Conservation (phyloP, 2,329 filamentous ascomycete species). For the Phoma sp. region DNA sequence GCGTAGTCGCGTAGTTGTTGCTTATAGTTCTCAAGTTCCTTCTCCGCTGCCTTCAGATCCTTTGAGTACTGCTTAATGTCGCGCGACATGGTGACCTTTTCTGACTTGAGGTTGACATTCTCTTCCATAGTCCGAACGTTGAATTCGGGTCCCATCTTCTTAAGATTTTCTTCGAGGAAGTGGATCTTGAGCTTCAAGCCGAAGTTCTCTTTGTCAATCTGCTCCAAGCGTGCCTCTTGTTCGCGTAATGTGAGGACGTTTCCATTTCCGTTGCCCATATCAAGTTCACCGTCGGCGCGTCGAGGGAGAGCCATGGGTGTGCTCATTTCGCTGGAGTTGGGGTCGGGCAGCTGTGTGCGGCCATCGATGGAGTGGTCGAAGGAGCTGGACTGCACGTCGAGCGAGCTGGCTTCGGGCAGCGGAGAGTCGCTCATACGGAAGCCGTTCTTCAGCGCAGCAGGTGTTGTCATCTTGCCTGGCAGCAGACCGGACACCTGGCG, state of each 20-base stretch:
- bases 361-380: conserved; percentile 63
- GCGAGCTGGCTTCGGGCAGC: conserved; percentile 76
- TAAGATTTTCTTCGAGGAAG: conserved; percentile 88
- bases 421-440: conserved; percentile 75
- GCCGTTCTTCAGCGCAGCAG: conserved; percentile 66
- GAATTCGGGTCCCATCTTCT: conserved; percentile 86
- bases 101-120: conserved; percentile 94
- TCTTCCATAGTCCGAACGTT: conserved; percentile 89
- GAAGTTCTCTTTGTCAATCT: conserved; percentile 94
- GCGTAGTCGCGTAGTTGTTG: conserved; percentile 82
- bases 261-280: conserved; percentile 75
- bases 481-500: conserved; percentile 47
- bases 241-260: conserved; percentile 92
- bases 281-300: conserved; percentile 67
- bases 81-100: conserved; percentile 85
- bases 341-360: conserved; percentile 76
- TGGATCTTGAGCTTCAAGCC: conserved; percentile 64
- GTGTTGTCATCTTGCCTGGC: conserved; percentile 60
- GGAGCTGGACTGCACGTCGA: conserved; percentile 51
- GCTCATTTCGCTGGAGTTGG: conserved; percentile 77
- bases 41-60: conserved; percentile 79
- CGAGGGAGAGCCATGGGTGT: conserved; percentile 78
- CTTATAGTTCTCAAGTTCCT: conserved; percentile 82
- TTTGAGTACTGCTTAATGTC: conserved; percentile 89
- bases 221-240: conserved; percentile 92